Conservation (phyloP, 306 rosid species). For the Citrullus amarus region DNA sequence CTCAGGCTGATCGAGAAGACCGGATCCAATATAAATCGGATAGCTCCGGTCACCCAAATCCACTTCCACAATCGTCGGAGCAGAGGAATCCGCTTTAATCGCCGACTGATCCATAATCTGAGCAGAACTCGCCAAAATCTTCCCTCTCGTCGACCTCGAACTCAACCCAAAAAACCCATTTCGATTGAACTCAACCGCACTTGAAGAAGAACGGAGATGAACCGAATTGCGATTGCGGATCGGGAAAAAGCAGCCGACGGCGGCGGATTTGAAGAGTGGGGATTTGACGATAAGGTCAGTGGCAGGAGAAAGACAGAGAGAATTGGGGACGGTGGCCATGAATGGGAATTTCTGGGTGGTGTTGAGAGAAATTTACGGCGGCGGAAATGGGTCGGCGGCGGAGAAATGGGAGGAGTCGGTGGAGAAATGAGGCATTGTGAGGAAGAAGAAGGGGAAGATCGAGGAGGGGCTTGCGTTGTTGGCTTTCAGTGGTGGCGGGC, state of each 20-base stretch:
- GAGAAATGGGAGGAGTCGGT: not conserved
- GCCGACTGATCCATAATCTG: conserved; percentile 55
- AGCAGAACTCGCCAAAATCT: conserved; percentile 42
- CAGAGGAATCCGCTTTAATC: conserved; percentile 14
- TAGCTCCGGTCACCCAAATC: conserved; percentile 87
- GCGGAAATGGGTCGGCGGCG: not conserved
- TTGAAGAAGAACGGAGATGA: conserved; percentile 13
- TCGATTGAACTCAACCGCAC: conserved; percentile 13
- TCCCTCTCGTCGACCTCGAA: conserved; percentile 10
- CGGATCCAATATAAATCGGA: conserved; percentile 87
- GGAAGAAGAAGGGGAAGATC: not conserved
- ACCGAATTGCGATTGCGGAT: conserved; percentile 19
- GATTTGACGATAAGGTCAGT: conserved; percentile 18
- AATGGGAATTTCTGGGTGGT: not conserved
- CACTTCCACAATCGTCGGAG: conserved; percentile 51
- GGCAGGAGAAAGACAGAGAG: conserved; percentile 32
- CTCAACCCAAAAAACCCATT: conserved; percentile 12
- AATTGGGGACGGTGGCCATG: conserved; percentile 44
- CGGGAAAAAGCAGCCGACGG: conserved; percentile 16
- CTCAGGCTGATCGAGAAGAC: conserved; percentile 56
- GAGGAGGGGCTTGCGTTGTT: not conserved
- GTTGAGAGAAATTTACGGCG: not conserved
- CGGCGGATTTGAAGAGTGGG: conserved; percentile 12
- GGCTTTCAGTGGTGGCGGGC: conserved; percentile 5
- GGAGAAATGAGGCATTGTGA: conserved; percentile 1